These are phyloP conservation scores for Plectosphaerella sp. DNA, from an alignment of 2,329 filamentous ascomycete species.

Conservation along the genomic window DNA sequence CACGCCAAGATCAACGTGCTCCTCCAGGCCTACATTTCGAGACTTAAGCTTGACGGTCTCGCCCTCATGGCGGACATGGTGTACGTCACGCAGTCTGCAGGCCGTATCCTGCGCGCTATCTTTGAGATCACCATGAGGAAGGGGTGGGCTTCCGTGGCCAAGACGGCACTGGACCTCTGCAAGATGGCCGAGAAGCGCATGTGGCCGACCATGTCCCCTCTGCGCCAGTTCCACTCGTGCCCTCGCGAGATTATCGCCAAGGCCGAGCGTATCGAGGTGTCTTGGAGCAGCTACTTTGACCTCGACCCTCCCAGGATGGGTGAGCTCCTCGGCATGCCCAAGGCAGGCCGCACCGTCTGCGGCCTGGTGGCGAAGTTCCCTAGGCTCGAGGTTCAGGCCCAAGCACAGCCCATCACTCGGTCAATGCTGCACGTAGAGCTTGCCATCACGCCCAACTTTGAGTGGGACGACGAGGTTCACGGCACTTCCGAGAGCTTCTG, in stretches of 20 bases:
- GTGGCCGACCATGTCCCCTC: conserved; percentile 98
- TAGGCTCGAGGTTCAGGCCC: conserved; percentile 84
- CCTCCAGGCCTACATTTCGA: conserved; percentile 92
- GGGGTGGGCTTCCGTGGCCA: conserved; percentile 90
- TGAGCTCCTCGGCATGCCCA: conserved; percentile 85
- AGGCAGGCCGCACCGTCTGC: conserved; percentile 81
- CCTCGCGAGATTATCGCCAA: conserved; percentile 85
- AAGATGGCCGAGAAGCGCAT: conserved; percentile 99
- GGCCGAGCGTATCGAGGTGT: conserved; percentile 89
- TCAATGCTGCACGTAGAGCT: conserved; percentile 89
- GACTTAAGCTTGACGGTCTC: conserved; percentile 87
- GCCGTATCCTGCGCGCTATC: conserved; percentile 89
- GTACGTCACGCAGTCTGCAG: conserved; percentile 96
- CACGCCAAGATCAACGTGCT: conserved; percentile 98
- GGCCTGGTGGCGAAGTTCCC: conserved; percentile 88
- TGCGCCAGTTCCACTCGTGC: conserved; percentile 83
- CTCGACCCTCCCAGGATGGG: conserved; percentile 95
- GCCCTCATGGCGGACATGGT: conserved; percentile 98
- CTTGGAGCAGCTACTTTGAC: conserved; percentile 92
- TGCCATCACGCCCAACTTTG: conserved; percentile 88
- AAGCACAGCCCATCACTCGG: conserved; percentile 90
- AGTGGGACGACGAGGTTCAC: conserved; percentile 89
- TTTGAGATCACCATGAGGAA: conserved; percentile 98
- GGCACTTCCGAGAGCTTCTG: conserved; percentile 89
- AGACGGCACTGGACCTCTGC: conserved; percentile 87